Evolutionary conservation across 2,329 filamentous ascomycete species (phyloP), one percentile per base, ranked within the genome.

Genomic region (Didymellaceae sp.): DNA sequence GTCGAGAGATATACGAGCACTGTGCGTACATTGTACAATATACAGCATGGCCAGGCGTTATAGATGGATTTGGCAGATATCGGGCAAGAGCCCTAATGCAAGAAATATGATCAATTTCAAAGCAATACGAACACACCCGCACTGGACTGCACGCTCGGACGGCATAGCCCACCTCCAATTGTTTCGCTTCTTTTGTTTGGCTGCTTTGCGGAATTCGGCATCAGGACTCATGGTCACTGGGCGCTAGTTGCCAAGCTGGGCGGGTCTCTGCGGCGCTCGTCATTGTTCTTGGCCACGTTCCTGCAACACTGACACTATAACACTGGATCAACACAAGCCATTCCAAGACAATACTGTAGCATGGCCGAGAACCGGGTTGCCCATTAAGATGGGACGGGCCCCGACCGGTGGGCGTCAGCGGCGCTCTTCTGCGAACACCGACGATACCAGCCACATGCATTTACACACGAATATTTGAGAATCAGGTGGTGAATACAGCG

Each of bases 31-130:
- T 20, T 66, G 61, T 66, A 68, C 45, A 48, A 65, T 61, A 67
- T 30, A 55, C 47, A 63, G 63, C 63, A 68, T 67, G 55, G 54
- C 28, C 37, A 30, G 65, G 65, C 57, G 63, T 65, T 66, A 58
- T 55, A 56, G 49, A 61, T 50, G 48, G 34, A 37, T 46, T 33
- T 25, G 32, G 32, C 49, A 47, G 44, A 39, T 40, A 47, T 18
- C 7, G 38, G 43, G 39, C 28, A 47, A 47, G 22, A 43, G 49
- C 43, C 49, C 39, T 39, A 45, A 51, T 51, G 25, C 25, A 37
- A 22, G 16, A 34, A 25, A 25, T 10, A 25, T 25, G 22, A 25
- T 6, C 22, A 25, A 25, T 10, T 10, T 25, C 22, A 25, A 25
- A 25, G 22, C 14, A 17, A 25, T 10, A 25, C 22, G 22, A 6